Evolutionary conservation across 176 grass and related monocot genomes (phyloP).

Genomic region (Zea luxurians): DNA sequence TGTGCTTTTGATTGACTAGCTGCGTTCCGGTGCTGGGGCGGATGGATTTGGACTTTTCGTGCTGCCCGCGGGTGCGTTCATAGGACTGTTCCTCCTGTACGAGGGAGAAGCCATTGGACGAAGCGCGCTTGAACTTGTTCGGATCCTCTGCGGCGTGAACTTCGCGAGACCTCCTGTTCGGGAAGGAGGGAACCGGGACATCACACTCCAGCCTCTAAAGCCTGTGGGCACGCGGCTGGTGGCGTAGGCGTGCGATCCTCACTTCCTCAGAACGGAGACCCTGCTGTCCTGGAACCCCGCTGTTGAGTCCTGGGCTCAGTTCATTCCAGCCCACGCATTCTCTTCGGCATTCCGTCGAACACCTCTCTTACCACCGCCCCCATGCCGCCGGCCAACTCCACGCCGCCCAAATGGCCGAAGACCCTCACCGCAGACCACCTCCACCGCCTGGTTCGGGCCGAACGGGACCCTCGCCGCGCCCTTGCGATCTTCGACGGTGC

Average conservation of each 20-base stretch:
- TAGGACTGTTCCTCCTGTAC: conserved; percentile 45
- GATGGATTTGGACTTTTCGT: conserved; percentile 19
- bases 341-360: conserved; percentile 34
- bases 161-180: not conserved
- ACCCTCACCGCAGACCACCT: conserved; percentile 57
- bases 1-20: conserved; percentile 47
- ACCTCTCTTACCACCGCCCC: not conserved
- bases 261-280: too few species aligned
- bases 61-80: conserved; percentile 27
- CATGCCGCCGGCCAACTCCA: conserved; percentile 39
- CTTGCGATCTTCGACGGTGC: conserved; percentile 73
- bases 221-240: not conserved
- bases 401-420: conserved; percentile 57
- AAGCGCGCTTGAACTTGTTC: conserved; percentile 45
- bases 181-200: not conserved
- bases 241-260: not conserved
- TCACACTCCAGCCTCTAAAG: too few species aligned
- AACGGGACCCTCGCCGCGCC: conserved; percentile 60
- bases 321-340: not conserved
- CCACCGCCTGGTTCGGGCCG: conserved; percentile 56
- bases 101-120: conserved; percentile 37
- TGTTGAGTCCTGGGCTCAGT: not conserved
- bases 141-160: conserved; percentile 42
- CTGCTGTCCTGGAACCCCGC: too few species aligned
- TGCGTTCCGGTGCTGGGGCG: not conserved